These are phyloP conservation scores for Cercophora scortea DNA, from an alignment of 495 filamentous ascomycete genomes.

Conservation along the genomic window DNA sequence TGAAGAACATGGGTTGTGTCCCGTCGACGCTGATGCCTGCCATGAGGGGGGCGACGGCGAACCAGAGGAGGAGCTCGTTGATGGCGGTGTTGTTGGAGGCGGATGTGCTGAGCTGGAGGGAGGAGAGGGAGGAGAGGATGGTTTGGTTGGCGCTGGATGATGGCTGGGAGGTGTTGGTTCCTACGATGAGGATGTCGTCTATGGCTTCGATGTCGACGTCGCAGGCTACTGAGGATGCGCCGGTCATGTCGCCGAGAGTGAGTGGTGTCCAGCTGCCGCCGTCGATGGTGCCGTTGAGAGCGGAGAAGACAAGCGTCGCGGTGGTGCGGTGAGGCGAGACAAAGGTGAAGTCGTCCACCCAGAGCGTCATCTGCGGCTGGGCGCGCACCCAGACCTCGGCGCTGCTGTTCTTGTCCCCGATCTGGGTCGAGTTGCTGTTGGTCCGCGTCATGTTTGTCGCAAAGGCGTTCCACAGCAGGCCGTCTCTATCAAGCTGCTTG, in stretches of 20 bases:
- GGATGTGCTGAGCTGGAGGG: constrained; percentile 5
- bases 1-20: constrained; percentile 21
- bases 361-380: constrained; percentile 14
- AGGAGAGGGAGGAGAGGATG: constrained; percentile 14
- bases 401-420: background rate
- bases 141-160: background rate
- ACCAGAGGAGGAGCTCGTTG: constrained; percentile 26
- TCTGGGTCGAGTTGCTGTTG: constrained; percentile 7
- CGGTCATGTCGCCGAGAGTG: constrained; percentile 6
- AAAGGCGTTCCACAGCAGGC: constrained; percentile 17
- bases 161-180: background rate
- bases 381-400: constrained; percentile 16
- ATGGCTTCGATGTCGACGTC: constrained; percentile 13
- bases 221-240: constrained; percentile 17
- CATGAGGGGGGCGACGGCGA: constrained; percentile 19
- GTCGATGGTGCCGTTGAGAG: constrained; percentile 23
- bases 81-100: constrained; percentile 4
- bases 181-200: constrained; percentile 14
- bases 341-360: constrained; percentile 19
- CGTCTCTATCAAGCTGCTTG: constrained; percentile 11
- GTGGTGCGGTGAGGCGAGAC: constrained; percentile 7
- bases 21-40: constrained; percentile 15
- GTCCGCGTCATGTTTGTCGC: constrained; percentile 20
- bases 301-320: constrained; percentile 22
- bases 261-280: constrained; percentile 9